Conservation (phyloP, 768 basidiomycete genomes). For the Amanita molliuscula region DNA sequence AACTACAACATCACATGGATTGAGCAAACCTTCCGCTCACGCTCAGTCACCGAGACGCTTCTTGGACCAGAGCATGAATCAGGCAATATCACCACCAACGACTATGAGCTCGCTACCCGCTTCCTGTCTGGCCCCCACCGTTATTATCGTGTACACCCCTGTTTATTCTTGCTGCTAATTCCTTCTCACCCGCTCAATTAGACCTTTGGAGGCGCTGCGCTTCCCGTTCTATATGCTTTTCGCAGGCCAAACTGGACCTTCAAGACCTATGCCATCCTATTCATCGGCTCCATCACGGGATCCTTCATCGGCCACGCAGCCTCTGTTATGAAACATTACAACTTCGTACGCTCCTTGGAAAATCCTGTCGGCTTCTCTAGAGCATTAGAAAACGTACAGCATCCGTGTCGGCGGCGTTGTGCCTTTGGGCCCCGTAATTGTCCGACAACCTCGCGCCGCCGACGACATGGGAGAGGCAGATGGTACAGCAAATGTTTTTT, state of each 20-base stretch:
- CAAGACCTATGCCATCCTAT: constrained; percentile 12
- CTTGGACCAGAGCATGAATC: constrained; percentile 41
- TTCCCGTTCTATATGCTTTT: constrained; percentile 12
- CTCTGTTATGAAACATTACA: constrained; percentile 20
- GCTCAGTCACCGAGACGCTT: constrained; percentile 30
- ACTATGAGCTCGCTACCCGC: constrained; percentile 42
- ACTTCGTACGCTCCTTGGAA: constrained; percentile 27
- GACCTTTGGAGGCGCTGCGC: constrained; percentile 8
- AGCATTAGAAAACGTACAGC: constrained; percentile 34
- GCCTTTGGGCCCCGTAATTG: constrained; percentile 18
- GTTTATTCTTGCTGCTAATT: not conserved
- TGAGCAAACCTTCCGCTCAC: constrained; percentile 33
- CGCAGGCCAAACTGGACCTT: constrained; percentile 15
- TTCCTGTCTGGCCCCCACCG: constrained; percentile 43
- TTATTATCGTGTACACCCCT: constrained; percentile 25
- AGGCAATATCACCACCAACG: constrained; percentile 38
- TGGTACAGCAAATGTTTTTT: not conserved
- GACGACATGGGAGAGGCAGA: not conserved
- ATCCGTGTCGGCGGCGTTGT: constrained; percentile 26
- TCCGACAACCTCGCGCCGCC: constrained; percentile 12
- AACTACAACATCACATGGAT: constrained; percentile 25
- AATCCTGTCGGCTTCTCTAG: constrained; percentile 27
- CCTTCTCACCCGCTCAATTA: constrained; percentile 5
- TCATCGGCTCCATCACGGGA: constrained; percentile 18
- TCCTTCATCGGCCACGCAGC: constrained; percentile 19